Evolutionary conservation across 1,139 yeast genomes (phyloP), one percentile per base, ranked within the genome.

Genomic region (Protomyces pachydermus): DNA sequence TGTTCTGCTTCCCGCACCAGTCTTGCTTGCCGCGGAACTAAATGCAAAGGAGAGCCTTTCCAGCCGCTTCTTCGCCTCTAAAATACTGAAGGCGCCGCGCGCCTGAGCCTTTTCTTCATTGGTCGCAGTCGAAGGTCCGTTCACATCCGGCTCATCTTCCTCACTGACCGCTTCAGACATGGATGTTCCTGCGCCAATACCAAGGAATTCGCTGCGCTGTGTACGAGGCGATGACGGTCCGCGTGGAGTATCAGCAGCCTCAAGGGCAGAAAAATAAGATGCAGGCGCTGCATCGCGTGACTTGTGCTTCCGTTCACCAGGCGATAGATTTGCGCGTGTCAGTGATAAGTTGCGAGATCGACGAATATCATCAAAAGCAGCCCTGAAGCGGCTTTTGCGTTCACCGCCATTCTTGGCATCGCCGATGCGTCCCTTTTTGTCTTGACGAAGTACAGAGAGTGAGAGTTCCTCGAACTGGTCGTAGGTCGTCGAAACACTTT

Each of bases 401-500:
- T 55, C 56, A 9, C 57, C 39, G 28, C 45, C 51, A 14, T 28
- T 45, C 3, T 34, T 25, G 39, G 45, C 39, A 6, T 46, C 60
- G 14, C 56, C 60, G 12, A 58, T 48, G 23, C 48, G 48, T 16
- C 48, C 48, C 14, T 20, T 18, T n/a, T 12, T 20, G 12, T 42
- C 48, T 5, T 12, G 23, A 5, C 48, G 48, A 4, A 18, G 25
- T 5, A 66, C 61, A 16, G 67, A 51, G 2, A 66, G 57, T n/a
- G 67, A 66, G 20, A 66, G 56, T 25, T 65, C 68, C 42, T 58
- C 62, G 53, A 61, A 61, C 23, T 65, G 60, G 18, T 66, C 68
- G 34, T 54, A 58, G 5, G 54, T 60, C 14, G 64, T 66, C 8
- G 65, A 60, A 37, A 66, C 60, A 25, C 60, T 51, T 25, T 66